Percentiles rank a stretch among this genome's conserved stretches.
Evolutionary conservation across 495 filamentous ascomycete species (phyloP).

Genomic region (Daldinia vernicosa): DNA sequence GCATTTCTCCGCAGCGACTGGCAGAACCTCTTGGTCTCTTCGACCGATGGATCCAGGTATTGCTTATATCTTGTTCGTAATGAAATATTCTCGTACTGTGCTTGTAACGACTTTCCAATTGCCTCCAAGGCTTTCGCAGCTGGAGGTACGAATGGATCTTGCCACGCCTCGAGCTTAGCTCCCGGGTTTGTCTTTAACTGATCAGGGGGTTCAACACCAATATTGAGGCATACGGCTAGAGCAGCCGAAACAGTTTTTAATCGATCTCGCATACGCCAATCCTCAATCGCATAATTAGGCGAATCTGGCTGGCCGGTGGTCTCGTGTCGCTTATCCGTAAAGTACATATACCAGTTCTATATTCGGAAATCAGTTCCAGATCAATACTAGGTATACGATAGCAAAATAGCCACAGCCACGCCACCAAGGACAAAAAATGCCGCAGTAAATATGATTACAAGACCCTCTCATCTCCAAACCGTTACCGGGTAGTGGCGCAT

Average conservation of each 20-base stretch:
- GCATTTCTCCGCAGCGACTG: conserved; percentile 87
- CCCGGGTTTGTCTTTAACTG: conserved; percentile 91
- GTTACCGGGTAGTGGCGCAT: conserved; percentile 13
- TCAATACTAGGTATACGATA: background rate
- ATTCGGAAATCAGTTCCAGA: conserved; percentile 45
- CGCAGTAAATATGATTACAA: background rate
- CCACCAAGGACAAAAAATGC: background rate
- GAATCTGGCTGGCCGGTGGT: conserved; percentile 89
- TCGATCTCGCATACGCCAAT: conserved; percentile 97
- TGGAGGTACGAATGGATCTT: conserved; percentile 83
- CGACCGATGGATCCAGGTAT: conserved; percentile 92
- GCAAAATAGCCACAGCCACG: background rate
- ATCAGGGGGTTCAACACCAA: conserved; percentile 96
- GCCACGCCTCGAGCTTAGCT: conserved; percentile 95
- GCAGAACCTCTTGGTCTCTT: conserved; percentile 96
- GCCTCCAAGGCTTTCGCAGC: conserved; percentile 88
- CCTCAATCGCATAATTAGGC: conserved; percentile 69
- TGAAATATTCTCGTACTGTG: conserved; percentile 94
- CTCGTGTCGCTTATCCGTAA: conserved; percentile 95
- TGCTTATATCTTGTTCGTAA: conserved; percentile 96
- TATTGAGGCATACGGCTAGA: conserved; percentile 92
- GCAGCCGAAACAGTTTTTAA: conserved; percentile 97
- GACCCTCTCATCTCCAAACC: background rate
- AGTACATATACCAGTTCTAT: conserved; percentile 99
- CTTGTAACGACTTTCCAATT: conserved; percentile 93